These are phyloP conservation scores for Edaphochlamys debaryana DNA, from an alignment of 139 green algal genomes.

Conservation along the genomic window DNA sequence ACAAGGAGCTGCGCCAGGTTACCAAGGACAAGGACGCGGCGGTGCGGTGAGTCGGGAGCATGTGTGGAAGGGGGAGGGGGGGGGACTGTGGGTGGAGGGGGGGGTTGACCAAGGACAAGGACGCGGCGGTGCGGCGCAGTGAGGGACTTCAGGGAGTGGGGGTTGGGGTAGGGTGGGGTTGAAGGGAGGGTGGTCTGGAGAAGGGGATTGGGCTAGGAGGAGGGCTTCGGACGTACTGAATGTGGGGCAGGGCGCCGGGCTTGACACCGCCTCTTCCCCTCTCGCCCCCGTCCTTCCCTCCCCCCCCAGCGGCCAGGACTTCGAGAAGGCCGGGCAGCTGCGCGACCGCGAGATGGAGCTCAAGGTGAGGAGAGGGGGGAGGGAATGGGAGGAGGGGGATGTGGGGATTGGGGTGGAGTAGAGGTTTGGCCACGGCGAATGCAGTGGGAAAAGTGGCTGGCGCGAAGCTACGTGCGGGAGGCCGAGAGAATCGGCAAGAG, in stretches of 20 bases:
- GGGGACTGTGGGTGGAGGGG: neutral
- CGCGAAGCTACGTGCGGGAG: too few relatives aligned
- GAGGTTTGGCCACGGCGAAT: too few relatives aligned
- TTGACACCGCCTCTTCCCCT: too few relatives aligned
- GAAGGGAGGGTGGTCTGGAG: too few relatives aligned
- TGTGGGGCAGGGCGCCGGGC: too few relatives aligned
- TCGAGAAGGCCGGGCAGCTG: conserved; percentile 96
- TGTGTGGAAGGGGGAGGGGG: neutral
- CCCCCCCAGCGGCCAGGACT: conserved; percentile 79
- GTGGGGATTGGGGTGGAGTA: neutral
- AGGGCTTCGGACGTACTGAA: too few relatives aligned
- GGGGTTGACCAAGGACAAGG: neutral
- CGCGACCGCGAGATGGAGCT: conserved; percentile 95
- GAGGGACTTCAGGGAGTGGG: too few relatives aligned
- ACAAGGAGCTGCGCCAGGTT: conserved; percentile 84
- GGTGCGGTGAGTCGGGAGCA: conserved; percentile 65
- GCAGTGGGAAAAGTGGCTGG: too few relatives aligned
- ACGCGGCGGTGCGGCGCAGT: neutral
- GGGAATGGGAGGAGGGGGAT: neutral
- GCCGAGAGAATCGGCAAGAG: too few relatives aligned
- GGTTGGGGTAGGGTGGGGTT: too few relatives aligned
- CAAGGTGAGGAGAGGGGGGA: conserved; percentile 14
- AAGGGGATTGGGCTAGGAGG: too few relatives aligned
- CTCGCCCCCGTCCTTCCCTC: too few relatives aligned
- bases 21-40: conserved; percentile 99